Conservation (phyloP, 495 filamentous ascomycete species). For the Lasiosphaeria ovina region DNA sequence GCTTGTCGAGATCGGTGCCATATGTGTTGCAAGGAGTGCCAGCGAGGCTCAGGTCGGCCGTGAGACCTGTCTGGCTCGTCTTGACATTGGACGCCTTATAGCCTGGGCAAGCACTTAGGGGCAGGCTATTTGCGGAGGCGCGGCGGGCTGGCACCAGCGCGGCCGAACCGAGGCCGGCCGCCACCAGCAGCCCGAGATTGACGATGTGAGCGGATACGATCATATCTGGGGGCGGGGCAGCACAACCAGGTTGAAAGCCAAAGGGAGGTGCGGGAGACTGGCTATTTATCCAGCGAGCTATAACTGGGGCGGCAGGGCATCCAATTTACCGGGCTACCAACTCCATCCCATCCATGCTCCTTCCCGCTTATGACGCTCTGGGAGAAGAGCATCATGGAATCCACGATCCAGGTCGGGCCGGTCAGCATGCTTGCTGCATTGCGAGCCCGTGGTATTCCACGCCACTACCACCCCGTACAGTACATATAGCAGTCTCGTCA, state of each 20-base stretch:
- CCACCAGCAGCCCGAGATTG: constrained; percentile 18
- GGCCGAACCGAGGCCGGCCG: constrained; percentile 14
- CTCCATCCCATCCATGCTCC: no score
- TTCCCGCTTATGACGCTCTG: no score
- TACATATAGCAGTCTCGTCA: no score
- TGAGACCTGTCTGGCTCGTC: constrained; percentile 49
- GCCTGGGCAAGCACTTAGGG: constrained; percentile 58
- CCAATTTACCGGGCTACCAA: no score
- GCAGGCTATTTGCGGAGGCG: constrained; percentile 12
- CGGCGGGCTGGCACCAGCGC: constrained; percentile 9
- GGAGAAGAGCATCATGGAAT: no score
- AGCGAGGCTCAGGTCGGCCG: constrained; percentile 65
- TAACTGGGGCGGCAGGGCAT: not conserved
- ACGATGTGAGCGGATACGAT: constrained; percentile 13
- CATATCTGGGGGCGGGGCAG: constrained; percentile 9
- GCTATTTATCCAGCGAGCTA: constrained; percentile 4
- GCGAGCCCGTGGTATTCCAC: no score
- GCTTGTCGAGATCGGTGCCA: constrained; percentile 62
- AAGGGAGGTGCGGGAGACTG: constrained; percentile 3
- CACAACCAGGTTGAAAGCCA: not conserved
- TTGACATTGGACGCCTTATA: constrained; percentile 68
- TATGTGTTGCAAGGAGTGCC: constrained; percentile 69
- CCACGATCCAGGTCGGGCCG: no score
- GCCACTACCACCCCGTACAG: no score
- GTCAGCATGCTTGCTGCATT: no score